Evolutionary conservation across 306 rosid species (phyloP).

Genomic region (Pterocarpus santalinus): DNA sequence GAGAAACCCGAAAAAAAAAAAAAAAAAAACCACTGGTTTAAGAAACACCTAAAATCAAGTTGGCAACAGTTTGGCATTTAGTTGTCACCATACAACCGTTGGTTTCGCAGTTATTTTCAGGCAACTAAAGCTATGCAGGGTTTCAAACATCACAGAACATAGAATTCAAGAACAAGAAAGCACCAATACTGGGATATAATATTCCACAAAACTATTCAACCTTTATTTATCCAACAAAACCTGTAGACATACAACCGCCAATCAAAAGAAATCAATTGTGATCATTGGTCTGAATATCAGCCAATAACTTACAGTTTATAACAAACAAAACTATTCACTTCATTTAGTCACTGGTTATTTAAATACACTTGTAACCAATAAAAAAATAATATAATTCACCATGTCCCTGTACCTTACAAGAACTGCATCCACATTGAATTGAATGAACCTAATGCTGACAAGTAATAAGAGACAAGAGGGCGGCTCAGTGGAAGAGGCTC

Average conservation of each 20-base stretch:
- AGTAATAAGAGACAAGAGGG: neutral
- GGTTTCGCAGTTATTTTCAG: too few relatives aligned
- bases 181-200: slow-evolving; percentile 36
- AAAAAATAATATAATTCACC: slow-evolving; percentile 40
- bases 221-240: slow-evolving; percentile 35
- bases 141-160: slow-evolving; percentile 38
- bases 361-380: slow-evolving; percentile 34
- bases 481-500: too few relatives aligned
- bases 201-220: slow-evolving; percentile 34
- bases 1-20: too few relatives aligned
- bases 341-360: slow-evolving; percentile 30
- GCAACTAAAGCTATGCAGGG: neutral
- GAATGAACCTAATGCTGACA: slow-evolving; percentile 17
- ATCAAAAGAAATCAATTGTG: slow-evolving; percentile 37
- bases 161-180: slow-evolving; percentile 14
- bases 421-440: slow-evolving; percentile 39
- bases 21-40: too few relatives aligned
- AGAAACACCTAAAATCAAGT: too few relatives aligned
- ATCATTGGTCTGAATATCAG: slow-evolving; percentile 23
- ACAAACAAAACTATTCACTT: slow-evolving; percentile 38
- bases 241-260: slow-evolving; percentile 36
- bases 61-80: too few relatives aligned
- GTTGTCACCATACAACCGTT: too few relatives aligned
- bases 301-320: slow-evolving; percentile 37
- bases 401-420: slow-evolving; percentile 6